A percentile compares a stretch with the other conserved stretches of the same genome.
phyloP scores from a whole-genome alignment of 768 basidiomycete species.

The Saitozyma podzolica region DNA sequence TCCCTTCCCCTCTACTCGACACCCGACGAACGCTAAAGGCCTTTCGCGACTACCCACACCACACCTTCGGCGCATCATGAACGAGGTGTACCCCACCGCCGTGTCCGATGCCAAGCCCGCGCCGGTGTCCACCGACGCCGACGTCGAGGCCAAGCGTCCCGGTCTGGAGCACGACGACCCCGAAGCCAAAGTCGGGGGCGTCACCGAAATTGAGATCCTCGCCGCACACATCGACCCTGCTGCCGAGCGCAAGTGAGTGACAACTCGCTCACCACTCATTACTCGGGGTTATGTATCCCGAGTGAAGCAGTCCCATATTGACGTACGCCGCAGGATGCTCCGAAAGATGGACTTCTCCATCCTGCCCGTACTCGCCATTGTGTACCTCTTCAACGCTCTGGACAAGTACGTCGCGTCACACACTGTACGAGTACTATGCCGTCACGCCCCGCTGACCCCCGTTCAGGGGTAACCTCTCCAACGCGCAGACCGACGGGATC shows the following conservation, averaged over 20 bases:
- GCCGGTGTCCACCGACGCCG: background rate
- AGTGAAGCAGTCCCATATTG: too few species aligned
- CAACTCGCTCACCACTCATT: background rate
- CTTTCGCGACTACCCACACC: too few species aligned
- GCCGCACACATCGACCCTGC: background rate
- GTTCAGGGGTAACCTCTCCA: constrained; percentile 60
- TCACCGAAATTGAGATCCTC: background rate
- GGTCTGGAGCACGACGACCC: constrained; percentile 1
- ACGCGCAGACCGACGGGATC: constrained; percentile 61
- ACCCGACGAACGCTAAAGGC: too few species aligned
- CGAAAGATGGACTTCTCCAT: constrained; percentile 59
- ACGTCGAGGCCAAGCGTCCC: background rate
- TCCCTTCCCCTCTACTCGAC: too few species aligned
- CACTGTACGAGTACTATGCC: background rate
- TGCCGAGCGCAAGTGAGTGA: constrained; percentile 5
- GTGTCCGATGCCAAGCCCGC: background rate
- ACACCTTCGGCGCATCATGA: too few species aligned
- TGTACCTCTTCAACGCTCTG: constrained; percentile 62
- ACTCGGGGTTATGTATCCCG: too few species aligned
- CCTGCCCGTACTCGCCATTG: constrained; percentile 56
- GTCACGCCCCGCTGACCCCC: constrained; percentile 54
- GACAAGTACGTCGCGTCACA: constrained; percentile 53
- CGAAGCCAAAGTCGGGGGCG: background rate
- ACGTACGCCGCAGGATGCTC: background rate
- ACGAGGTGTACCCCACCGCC: constrained; percentile 3